Base-by-base conservation (phyloP, 495 filamentous ascomycete genomes). In the Friedmanniomyces simplex region DNA sequence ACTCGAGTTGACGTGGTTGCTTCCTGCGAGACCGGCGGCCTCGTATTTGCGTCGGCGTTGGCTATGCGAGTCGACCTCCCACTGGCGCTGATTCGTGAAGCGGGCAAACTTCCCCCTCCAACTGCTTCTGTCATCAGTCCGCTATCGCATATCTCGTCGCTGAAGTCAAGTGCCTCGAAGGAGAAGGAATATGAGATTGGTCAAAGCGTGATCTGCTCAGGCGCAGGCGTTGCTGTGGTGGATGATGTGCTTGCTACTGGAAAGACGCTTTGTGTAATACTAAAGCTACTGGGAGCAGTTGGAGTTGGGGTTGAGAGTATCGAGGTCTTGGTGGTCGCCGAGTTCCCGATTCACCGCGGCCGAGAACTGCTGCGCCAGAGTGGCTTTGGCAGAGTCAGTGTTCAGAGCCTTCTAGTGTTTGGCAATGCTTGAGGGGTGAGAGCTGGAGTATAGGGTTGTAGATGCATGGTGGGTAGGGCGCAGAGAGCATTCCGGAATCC, bases 231-330 rank as follows among this genome's bases (percentile, higher is more conserved):
- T 18, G 69, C 84, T 57, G 74, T 86, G 7, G 73, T 86, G 46
- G 81, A 86, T 66, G 82, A 86, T 71, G 81, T 83, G 54, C 76
- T 85, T 61, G 74, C 81, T 36, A 80, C 78, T 28, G 82, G 80
- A 51, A 58, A 73, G 61, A 85, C 81, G 51, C 76, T 84, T 63
- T 80, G 74, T 67, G 79, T 77, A 42, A 72, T 82, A 36, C 61
- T 86, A 58, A 64, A 75, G 62, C 68, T 84, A 26, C 67, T 86
- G 53, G 46, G 57, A 12, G 56, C 79, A 64, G 73, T 69, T 67
- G 73, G 75, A 24, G 63, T 82, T 42, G 25, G 47, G 34, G 37
- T 63, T 11, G 70, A 79, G 51, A 47, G 76, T 66, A 50, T 83
- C 39, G 74, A 62, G 54, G 62, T 82, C 43, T 73, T 86, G 72